Evolutionary conservation across 1,139 yeast species (phyloP), one percentile per base, ranked within the genome.

Genomic region (Pichiaceae sp.): DNA sequence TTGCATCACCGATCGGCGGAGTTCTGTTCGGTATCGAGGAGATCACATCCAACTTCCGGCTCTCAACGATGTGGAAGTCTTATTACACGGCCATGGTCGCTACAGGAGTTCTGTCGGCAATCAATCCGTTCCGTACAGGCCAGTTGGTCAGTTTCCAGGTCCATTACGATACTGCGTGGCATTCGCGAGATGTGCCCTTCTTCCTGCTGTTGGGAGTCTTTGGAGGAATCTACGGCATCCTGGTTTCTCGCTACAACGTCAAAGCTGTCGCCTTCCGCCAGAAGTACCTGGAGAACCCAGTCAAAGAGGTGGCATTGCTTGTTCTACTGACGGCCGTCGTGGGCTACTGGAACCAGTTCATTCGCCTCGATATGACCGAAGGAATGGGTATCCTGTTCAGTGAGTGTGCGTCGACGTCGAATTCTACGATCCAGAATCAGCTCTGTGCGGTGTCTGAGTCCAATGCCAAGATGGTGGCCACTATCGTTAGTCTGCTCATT

Each of bases 61-160:
- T 87, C 21, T 70, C 83, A 9, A 83, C 95, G 1, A 72, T 93
- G 57, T 85, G 95, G 94, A 82, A 86, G 50, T 77, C 94, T 1
- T 93, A 89, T 55, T 89, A 86, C 52, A 89, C 96, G 50, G 83
- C 96, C 1, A 63, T 93, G 42, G 75, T 87, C 2, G 96, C 96
- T 0, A 93, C 91, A 0, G 74, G 86, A 0, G 80, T 89, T 0
- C 63, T 91, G 23, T 75, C 84, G 23, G 63, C 75, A 0, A 67
- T 89, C 49, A 84, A 93, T 50, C 97, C 99, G 1, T 91, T 89
- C 54, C 69, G 96, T 52, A 85, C 93, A 0, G 98, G 98, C 2
- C 96, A 89, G 59, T 72, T 91, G 48, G 96, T 91, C 6, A 65
- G 91, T 59, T 93, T 93, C 56, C 86, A 87, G 51, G 96, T 93